Evolutionary conservation across 306 rosid species (phyloP), one percentile per base, ranked within the genome.

Genomic region (Castanea mollissima): DNA sequence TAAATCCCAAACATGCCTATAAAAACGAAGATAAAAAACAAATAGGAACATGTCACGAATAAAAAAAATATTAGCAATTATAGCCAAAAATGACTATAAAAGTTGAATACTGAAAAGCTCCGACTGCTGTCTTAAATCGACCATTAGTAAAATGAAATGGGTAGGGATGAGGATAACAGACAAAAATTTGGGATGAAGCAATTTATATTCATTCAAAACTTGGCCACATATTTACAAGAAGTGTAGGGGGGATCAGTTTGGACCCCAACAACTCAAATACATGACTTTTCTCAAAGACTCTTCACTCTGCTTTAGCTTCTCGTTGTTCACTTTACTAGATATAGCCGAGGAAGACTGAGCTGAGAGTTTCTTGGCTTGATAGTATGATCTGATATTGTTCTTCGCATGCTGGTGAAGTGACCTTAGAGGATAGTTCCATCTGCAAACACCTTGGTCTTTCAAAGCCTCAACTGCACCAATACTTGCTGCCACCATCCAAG

Each of bases 391-490:
- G 60, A 76, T 35, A 32, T 76, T 69, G 64, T 29, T 31, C 77
- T 81, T 81, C 14, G 74, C 76, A 29, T 82, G 78, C 16, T 82
- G 85, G 0, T 82, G 80, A 20, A 76, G 16, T 15, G 81, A 71
- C 5, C 78, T 77, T 9, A 77, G 34, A 34, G 82, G 57, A 27
- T 57, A 13, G 29, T 82, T 82, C 85, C 85, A 82, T 58, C 78
- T 72, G 12, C 85, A 82, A 38, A 76, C 31, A 5, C 85, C 82
- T 71, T 82, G 85, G n/a, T 82, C 82, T 63, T 82, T 82, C 70
- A 82, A 20, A 19, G 82, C 85, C 15, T 72, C 85, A 4, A 82
- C 85, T 27, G 70, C 85, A 72, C 85, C 85, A 32, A 82, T 73
- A 55, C 81, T 82, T 29, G 64, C 56, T 35, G 82, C 85, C 34